Base-by-base conservation (phyloP, 768 basidiomycete species). In the Serendipita vermifera region DNA sequence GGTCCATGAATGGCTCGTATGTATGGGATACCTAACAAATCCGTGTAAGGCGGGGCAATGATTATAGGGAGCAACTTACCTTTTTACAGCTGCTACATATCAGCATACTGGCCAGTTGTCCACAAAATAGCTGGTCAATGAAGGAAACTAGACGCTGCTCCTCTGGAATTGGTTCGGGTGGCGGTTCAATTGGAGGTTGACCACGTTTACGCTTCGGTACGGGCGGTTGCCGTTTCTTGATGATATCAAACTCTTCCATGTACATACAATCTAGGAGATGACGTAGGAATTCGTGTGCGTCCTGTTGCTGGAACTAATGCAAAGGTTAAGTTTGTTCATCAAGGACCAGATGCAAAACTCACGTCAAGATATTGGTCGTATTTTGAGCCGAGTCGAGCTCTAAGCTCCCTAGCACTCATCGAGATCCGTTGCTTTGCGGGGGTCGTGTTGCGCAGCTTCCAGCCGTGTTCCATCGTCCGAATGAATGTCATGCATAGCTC, bases 41-140 rank as follows among this genome's bases (percentile, higher is more conserved):
- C 29, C 17, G 1, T n/a, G 4, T 3, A 36, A 24, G 20, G 31
- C 39, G 39, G 15, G 15, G 26, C n/a, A 55, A n/a, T 14, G 29
- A 57, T 27, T 41, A 6, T 31, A 20, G 26, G 31, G n/a, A 29
- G n/a, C 17, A 59, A 64, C 70, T 60, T 51, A 96, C 80, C 63
- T 88, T 81, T 67, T 94, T 93, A 79, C 93, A 98, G 58, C 80
- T 79, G 62, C 92, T 89, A 67, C 93, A 98, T 2, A 98, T 85
- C 48, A 98, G 83, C 65, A 96, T 83, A 70, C 85, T 88, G 3
- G 89, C 83, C 46, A 98, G 75, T 63, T 81, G 79, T 3, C 93
- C 93, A 31, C 87, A 87, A 63, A 96, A 98, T 56, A 96, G 74
- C 73, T 87, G 86, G 68, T 96, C 92, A 3, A 86, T 78, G 60